phyloP scores from a whole-genome alignment of 1,284 basidiomycete genomes.

The Austroboletus olivaceoglutinosus region DNA sequence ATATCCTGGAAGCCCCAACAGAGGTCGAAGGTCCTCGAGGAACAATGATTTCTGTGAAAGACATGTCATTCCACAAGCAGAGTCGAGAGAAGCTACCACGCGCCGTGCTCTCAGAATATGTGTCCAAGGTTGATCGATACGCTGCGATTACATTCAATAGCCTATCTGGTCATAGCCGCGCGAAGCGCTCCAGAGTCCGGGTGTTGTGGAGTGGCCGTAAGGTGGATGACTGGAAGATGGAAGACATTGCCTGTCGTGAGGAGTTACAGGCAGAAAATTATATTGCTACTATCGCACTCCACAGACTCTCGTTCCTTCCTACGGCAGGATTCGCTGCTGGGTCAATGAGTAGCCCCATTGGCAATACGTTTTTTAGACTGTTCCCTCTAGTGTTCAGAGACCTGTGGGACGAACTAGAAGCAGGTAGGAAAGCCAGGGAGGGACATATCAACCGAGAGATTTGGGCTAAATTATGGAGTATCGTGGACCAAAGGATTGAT shows the following conservation, averaged over 20 bases:
- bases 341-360: slow-evolving; percentile 40
- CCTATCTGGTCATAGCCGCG: slow-evolving; percentile 67
- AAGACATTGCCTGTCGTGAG: slow-evolving; percentile 79
- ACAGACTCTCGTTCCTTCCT: slow-evolving; percentile 64
- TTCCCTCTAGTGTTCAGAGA: slow-evolving; percentile 85
- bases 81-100: slow-evolving; percentile 77
- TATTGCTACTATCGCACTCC: slow-evolving; percentile 83
- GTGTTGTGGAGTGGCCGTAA: slow-evolving; percentile 71
- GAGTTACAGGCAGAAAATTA: slow-evolving; percentile 87
- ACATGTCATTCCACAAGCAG: slow-evolving; percentile 81
- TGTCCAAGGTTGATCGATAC: slow-evolving; percentile 68
- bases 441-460: slow-evolving; percentile 64
- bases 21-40: slow-evolving; percentile 54
- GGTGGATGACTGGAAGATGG: slow-evolving; percentile 78
- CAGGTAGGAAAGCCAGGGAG: slow-evolving; percentile 57
- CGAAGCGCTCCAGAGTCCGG: slow-evolving; percentile 66
- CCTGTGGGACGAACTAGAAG: slow-evolving; percentile 91
- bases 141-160: slow-evolving; percentile 69
- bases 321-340: slow-evolving; percentile 61
- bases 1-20: slow-evolving; percentile 70
- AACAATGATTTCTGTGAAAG: slow-evolving; percentile 59
- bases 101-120: slow-evolving; percentile 61
- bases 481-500: slow-evolving; percentile 59
- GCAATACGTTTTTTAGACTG: slow-evolving; percentile 62
- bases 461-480: slow-evolving; percentile 68